Conservation (phyloP, 345 rosid genomes). For the Diplotaxis tenuifolia region DNA sequence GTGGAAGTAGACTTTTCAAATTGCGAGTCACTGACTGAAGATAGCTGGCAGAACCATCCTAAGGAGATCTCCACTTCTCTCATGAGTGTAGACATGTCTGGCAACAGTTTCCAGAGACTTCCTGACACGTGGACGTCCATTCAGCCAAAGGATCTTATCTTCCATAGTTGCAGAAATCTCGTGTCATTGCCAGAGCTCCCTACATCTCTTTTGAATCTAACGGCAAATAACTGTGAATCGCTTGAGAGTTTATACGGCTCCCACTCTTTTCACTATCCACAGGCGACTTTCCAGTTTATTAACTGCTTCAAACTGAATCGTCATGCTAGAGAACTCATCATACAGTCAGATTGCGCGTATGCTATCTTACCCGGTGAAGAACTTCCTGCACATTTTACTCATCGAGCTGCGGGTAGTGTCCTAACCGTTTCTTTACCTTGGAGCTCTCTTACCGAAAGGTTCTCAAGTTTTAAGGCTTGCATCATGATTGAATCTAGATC, state of each 20-base stretch:
- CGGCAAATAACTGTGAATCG: slow-evolving; percentile 2
- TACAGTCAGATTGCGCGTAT: background rate
- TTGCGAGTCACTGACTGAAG: slow-evolving; percentile 1
- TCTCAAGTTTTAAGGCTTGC: background rate
- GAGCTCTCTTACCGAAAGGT: background rate
- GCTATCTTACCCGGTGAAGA: slow-evolving; percentile 3
- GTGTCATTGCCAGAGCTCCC: slow-evolving; percentile 10
- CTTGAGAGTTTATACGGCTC: background rate
- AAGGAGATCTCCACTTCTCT: background rate
- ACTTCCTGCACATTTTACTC: background rate
- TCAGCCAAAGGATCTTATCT: background rate
- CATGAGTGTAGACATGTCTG: background rate
- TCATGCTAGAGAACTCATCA: background rate
- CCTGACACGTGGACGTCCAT: slow-evolving; percentile 6
- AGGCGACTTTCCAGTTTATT: background rate
- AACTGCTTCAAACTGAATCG: background rate
- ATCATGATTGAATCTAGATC: background rate
- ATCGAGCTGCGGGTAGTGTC: background rate
- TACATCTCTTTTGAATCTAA: background rate
- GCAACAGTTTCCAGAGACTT: background rate
- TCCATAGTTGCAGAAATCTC: background rate
- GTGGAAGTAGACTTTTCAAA: background rate
- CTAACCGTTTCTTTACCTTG: background rate
- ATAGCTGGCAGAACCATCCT: slow-evolving; percentile 2
- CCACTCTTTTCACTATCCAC: background rate